Evolutionary conservation across 2,329 filamentous ascomycete genomes (phyloP), one percentile per base, ranked within the genome.

Genomic region (Bipolaris cookei): DNA sequence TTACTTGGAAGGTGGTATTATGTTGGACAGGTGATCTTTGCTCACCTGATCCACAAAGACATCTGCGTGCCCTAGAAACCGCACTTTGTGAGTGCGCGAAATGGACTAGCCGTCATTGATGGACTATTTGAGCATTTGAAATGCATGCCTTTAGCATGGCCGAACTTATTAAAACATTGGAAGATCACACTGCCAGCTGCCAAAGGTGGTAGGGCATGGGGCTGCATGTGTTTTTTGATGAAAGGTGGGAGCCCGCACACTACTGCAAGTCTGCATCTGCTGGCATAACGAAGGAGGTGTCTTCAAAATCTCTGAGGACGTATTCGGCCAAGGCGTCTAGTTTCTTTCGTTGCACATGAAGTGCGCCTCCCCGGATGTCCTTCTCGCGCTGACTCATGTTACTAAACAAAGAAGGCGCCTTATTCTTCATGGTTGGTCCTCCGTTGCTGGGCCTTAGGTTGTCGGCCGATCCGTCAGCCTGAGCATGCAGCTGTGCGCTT

Each of bases 301-400:
- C 68, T 42, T 79, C 72, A 49, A 83, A 80, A 41, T 82, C 79
- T 10, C 64, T 63, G 41, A 77, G 65, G 8, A 82, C 76, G 37
- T 77, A 79, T 23, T 75, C 72, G 1, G 79, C 76, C 67, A 82
- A 71, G 3, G 77, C 77, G 50, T 82, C 80, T 21, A 82, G 59
- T 67, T 81, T 81, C 66, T 77, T 80, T 11, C 80, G 76, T 56
- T 83, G 81, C 20, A 82, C 73, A 35, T 79, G 78, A n/a, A 83
- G 70, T 2, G 77, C 74, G 18, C 79, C 78, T 8, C 71, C 61
- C 37, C 69, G 68, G 56, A 78, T 60, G 56, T 78, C 72, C 41
- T 69, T 70, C 37, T 78, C 72, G n/a, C 67, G 62, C 47, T 72
- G 65, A 57, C 74, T 75, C 68, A 77, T 72, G 30, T 74, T 67